phyloP scores from a whole-genome alignment of 2,329 filamentous ascomycete species.

The Fusarium pininemorale region DNA sequence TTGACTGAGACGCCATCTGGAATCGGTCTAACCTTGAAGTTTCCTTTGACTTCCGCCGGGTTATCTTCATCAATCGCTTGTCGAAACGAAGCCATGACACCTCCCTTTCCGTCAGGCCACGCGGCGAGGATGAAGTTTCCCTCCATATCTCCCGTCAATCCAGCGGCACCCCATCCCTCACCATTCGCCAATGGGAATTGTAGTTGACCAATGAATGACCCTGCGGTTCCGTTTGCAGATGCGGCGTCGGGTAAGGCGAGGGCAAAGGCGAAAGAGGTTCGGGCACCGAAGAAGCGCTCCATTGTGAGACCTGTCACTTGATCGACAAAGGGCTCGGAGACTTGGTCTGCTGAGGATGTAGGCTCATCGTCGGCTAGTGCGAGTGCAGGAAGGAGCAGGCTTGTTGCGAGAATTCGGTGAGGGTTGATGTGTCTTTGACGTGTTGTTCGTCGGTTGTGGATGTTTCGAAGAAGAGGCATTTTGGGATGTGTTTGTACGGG shows the following conservation, averaged over 20 bases:
- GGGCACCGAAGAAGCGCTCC: not conserved
- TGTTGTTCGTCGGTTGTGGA: not conserved
- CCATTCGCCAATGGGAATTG: not conserved
- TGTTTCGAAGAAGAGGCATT: not conserved
- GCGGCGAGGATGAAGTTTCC: conserved; percentile 5
- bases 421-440: not conserved
- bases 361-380: not conserved
- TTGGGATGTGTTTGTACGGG: not conserved
- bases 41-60: not conserved
- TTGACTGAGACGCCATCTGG: conserved; percentile 7
- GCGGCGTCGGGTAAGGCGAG: not conserved
- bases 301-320: conserved; percentile 17
- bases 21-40: conserved; percentile 3
- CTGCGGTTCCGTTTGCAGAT: not conserved
- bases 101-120: conserved; percentile 9
- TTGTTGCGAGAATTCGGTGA: not conserved
- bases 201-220: not conserved
- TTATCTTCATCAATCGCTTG: conserved; percentile 12
- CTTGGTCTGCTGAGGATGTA: not conserved
- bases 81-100: conserved; percentile 9
- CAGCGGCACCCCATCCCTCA: conserved; percentile 5
- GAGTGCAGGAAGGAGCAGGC: not conserved
- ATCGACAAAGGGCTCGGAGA: not conserved
- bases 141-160: conserved; percentile 8
- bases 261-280: not conserved